Base-by-base conservation (phyloP, 1,284 basidiomycete species). In the Pyrrhoderma lamaoense region DNA sequence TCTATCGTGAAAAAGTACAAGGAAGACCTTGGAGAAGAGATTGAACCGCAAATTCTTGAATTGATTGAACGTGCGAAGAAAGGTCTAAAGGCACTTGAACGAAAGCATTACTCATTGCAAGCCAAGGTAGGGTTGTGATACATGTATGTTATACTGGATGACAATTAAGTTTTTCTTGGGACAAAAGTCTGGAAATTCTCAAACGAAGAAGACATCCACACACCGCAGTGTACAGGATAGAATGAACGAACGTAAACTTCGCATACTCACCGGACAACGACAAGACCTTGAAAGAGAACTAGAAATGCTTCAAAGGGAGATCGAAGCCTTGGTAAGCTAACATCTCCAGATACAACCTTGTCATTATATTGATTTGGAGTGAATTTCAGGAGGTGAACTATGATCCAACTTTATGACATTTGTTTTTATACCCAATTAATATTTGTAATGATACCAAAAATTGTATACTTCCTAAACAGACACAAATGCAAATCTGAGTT, bases 31-130 rank as follows among this genome's bases (percentile, higher is more conserved):
- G 77, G 76, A 1, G 84, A 86, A 49, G 85, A 88, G 63, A 77
- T 89, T 9, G 85, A 89, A 56, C 86, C 86, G n/a, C 77, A 82
- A 27, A 80, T 89, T 22, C 77, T 72, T 45, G 85, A 87, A 57
- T 74, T 89, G 18, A 73, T 87, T 21, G 73, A 79, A 51, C 75
- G 77, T n/a, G 80, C 85, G 1, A 80, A 85, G 60, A 79, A 77
- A 59, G 85, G 84, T 1, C 64, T 86, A 25, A 73, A 76, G 37
- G 62, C 69, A 8, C 64, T 89, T 51, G 65, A 72, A 57, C 82
- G 79, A 67, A 77, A 77, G 58, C 79, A 82, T 55, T 71, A 66
- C 51, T 61, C 73, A 38, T 64, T 87, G 36, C 75, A 79, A 59
- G 70, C 72, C 11, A 85, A 84, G 72, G 85, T 82, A 40, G n/a